Base-by-base conservation (phyloP, 805 yeast genomes). In the Candida dendrica region DNA sequence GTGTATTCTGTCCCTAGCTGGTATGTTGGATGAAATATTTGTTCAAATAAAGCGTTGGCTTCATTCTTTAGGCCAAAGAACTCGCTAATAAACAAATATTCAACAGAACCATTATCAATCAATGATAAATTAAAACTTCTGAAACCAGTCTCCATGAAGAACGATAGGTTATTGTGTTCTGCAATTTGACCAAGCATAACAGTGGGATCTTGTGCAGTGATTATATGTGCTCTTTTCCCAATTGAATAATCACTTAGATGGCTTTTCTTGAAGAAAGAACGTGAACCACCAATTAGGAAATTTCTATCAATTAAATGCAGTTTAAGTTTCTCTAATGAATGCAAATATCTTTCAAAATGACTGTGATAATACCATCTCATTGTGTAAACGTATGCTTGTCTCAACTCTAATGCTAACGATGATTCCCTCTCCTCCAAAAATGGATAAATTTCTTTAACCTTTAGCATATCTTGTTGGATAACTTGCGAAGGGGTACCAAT, bases 321-420 rank as follows among this genome's bases (percentile, higher is more conserved):
- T 35, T 72, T 75, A 44, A 88, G 60, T 49, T 77, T 78, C 45
- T 84, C 84, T 39, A 90, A 61, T 1, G 95, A 79, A 46, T 81
- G 76, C 32, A 81, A 61, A 62, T 89, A 90, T 47, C 89, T 77
- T 15, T 81, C 79, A 55, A 90, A 91, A 50, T 84, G 76, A 43
- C 83, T 74, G 44, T 74, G 70, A 59, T 93, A 93, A 64, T 91
- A 93, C 98, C 98, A 93, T 53, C 76, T 70, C 86, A 93, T 90
- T 3, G 98, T 91, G 53, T 79, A 80, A 16, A 81, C 65, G 59
- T 93, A 93, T 0, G 97, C 98, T 52, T 75, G 74, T 42, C 79
- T 72, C 33, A 93, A 69, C 54, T 87, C 93, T 14, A 65, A 58
- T 0, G 95, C 91, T 42, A 93, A 63, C 6, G 77, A 70, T 8